phyloP scores from a whole-genome alignment of 2,329 filamentous ascomycete genomes.

The Chaetoscypha palmicola region DNA sequence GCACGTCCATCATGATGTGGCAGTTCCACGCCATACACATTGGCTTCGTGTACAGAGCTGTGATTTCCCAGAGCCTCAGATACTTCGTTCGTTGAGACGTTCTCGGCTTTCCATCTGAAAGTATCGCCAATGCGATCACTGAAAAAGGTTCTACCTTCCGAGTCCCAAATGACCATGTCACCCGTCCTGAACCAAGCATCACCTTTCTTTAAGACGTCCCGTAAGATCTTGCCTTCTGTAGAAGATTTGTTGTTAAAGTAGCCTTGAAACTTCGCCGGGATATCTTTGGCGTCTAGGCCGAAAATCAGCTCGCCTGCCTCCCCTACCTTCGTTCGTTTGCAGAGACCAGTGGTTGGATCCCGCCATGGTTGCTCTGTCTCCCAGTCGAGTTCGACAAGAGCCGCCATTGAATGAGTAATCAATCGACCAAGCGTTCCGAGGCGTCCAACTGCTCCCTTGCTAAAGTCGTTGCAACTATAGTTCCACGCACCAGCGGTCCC shows the following conservation, averaged over 20 bases:
- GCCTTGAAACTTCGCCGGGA: constrained; percentile 64
- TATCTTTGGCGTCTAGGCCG: constrained; percentile 58
- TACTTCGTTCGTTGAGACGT: constrained; percentile 77
- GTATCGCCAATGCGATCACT: constrained; percentile 74
- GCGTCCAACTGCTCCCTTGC: constrained; percentile 71
- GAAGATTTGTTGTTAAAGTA: constrained; percentile 72
- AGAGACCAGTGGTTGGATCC: constrained; percentile 63
- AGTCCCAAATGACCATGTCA: constrained; percentile 68
- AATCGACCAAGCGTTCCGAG: constrained; percentile 55
- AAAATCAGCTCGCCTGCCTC: constrained; percentile 72
- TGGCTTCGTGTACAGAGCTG: constrained; percentile 63
- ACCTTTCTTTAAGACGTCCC: constrained; percentile 64
- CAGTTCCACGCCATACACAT: constrained; percentile 76
- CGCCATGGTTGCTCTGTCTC: constrained; percentile 62
- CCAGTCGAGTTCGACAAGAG: constrained; percentile 64
- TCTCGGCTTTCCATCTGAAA: constrained; percentile 77
- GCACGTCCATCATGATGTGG: constrained; percentile 76
- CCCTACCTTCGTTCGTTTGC: constrained; percentile 48
- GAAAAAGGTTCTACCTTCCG: constrained; percentile 69
- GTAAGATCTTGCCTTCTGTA: constrained; percentile 65
- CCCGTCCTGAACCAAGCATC: constrained; percentile 81
- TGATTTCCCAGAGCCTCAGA: constrained; percentile 65
- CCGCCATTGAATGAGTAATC: constrained; percentile 43
- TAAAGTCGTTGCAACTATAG: constrained; percentile 62
- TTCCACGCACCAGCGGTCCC: constrained; percentile 66